Evolutionary conservation across 805 yeast genomes (phyloP).

Genomic region (Candida vartiovaarae): DNA sequence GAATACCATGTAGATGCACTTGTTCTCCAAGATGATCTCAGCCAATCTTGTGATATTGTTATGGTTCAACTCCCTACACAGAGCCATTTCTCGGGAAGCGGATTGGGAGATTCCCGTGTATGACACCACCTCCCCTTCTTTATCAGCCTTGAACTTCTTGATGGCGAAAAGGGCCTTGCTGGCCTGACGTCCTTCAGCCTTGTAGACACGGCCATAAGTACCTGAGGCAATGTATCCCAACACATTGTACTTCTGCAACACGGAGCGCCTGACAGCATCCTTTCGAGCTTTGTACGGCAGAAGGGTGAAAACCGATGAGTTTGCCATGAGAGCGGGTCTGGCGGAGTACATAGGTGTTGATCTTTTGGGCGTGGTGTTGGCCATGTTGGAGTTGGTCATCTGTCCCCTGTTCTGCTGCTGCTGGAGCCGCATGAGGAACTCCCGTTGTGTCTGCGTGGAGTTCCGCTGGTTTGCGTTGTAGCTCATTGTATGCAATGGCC

Average conservation of each 20-base stretch:
- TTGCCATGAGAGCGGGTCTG: constrained; percentile 45
- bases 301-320: constrained; percentile 45
- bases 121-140: constrained; percentile 81
- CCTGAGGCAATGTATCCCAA: constrained; percentile 98
- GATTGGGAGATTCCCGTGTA: constrained; percentile 95
- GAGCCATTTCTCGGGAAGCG: constrained; percentile 93
- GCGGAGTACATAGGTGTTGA: constrained; percentile 8
- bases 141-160: constrained; percentile 91
- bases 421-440: constrained; percentile 15
- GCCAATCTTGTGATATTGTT: constrained; percentile 71
- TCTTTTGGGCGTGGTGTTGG: constrained; percentile 3
- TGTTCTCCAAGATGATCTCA: constrained; percentile 81
- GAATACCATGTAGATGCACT: constrained; percentile 88
- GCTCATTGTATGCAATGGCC: not conserved
- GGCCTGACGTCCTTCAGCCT: constrained; percentile 53
- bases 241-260: constrained; percentile 78
- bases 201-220: constrained; percentile 92
- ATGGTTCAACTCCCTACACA: constrained; percentile 82
- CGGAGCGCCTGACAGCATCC: constrained; percentile 63
- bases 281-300: constrained; percentile 55
- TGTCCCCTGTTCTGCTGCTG: constrained; percentile 11
- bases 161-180: constrained; percentile 50
- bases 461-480: constrained; percentile 2
- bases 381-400: not conserved
- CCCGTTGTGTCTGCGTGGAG: constrained; percentile 19